These are phyloP conservation scores for Plasmodium coatneyi DNA, from an alignment of 169 alveolate species.

Conservation along the genomic window DNA sequence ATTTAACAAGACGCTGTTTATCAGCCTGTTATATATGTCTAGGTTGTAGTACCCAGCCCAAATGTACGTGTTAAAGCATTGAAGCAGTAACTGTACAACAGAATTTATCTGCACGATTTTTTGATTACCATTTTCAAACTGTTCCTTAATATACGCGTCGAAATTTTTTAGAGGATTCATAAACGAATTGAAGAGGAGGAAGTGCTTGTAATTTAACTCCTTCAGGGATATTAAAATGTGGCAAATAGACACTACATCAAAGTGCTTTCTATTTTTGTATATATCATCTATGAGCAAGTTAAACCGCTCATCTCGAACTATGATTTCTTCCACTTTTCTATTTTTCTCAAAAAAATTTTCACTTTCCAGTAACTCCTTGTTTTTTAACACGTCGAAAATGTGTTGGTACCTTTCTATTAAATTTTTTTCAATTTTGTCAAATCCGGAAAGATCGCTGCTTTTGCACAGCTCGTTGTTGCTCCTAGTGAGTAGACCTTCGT, in stretches of 20 bases:
- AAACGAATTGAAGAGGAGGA: constrained; percentile 80
- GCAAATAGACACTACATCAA: constrained; percentile 84
- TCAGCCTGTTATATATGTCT: constrained; percentile 66
- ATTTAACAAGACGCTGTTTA: constrained; percentile 49
- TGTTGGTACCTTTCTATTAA: constrained; percentile 30
- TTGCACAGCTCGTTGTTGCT: neutral
- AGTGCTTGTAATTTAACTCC: constrained; percentile 79
- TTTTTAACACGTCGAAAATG: constrained; percentile 57
- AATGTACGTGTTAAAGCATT: constrained; percentile 68
- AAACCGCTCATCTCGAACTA: constrained; percentile 67
- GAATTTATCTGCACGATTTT: constrained; percentile 21
- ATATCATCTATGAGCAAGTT: constrained; percentile 80
- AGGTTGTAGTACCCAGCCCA: constrained; percentile 74
- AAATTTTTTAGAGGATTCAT: constrained; percentile 76
- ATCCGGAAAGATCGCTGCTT: constrained; percentile 7
- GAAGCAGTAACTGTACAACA: constrained; percentile 23
- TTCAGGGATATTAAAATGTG: constrained; percentile 82
- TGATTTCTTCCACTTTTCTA: constrained; percentile 54
- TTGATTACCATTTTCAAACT: constrained; percentile 21
- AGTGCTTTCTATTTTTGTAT: constrained; percentile 79
- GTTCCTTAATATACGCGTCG: constrained; percentile 67
- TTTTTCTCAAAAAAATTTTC: constrained; percentile 70
- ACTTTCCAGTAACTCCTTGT: constrained; percentile 78
- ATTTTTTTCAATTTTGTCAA: constrained; percentile 65
- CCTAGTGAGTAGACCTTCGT: neutral